These are phyloP conservation scores for Mycena galericulata DNA, from an alignment of 768 basidiomycete genomes.

Conservation along the genomic window DNA sequence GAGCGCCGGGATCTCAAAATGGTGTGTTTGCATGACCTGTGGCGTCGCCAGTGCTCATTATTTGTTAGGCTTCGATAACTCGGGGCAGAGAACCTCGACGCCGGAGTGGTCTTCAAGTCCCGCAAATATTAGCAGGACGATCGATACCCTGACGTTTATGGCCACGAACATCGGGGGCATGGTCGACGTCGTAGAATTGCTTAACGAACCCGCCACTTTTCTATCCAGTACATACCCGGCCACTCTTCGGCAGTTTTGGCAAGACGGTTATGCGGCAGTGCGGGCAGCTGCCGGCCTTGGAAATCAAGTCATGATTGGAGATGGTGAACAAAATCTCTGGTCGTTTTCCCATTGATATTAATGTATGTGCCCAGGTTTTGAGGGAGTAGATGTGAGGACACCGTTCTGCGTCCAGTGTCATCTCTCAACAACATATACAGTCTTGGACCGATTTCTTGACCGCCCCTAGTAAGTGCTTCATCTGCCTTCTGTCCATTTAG, in stretches of 20 bases:
- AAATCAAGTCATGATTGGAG: constrained; percentile 78
- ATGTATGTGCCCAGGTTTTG: too few relatives aligned
- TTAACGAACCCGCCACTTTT: constrained; percentile 79
- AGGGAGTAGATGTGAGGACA: constrained; percentile 60
- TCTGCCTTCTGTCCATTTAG: neutral
- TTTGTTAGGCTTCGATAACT: constrained; percentile 74
- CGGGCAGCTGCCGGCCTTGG: constrained; percentile 58
- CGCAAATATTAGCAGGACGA: constrained; percentile 45
- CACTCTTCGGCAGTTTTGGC: constrained; percentile 66
- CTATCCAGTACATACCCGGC: constrained; percentile 53
- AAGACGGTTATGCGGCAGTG: constrained; percentile 70
- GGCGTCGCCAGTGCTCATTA: constrained; percentile 6
- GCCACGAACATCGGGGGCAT: constrained; percentile 64
- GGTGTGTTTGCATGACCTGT: constrained; percentile 12
- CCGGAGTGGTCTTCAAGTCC: constrained; percentile 69
- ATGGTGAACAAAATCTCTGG: too few relatives aligned
- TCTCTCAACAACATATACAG: constrained; percentile 43
- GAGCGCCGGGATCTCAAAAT: constrained; percentile 70
- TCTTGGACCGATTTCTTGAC: constrained; percentile 72
- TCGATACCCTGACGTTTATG: constrained; percentile 40
- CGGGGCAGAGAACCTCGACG: constrained; percentile 68
- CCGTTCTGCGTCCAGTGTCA: neutral
- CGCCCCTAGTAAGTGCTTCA: constrained; percentile 45
- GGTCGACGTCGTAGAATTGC: constrained; percentile 72
- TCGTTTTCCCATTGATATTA: too few relatives aligned